Base-by-base conservation (phyloP, 1,284 basidiomycete species). In the Ganoderma lucidum region DNA sequence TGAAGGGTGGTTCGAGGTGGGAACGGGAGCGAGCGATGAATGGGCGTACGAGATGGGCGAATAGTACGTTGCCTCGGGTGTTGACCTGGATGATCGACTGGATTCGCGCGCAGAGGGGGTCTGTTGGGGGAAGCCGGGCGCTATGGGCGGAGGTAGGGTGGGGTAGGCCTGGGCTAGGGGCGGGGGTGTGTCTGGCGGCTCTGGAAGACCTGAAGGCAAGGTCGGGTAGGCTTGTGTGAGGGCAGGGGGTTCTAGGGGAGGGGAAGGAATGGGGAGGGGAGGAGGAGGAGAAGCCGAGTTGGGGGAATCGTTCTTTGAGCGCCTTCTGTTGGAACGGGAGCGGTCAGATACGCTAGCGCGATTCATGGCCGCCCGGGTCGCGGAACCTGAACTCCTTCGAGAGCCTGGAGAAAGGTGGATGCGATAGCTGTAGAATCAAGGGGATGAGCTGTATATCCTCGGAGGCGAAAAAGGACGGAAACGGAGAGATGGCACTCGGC, bases 401-500 rank as follows among this genome's bases (percentile, higher is more conserved):
- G 91, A 92, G 59, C 91, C 90, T 0, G 91, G 90, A 1, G 90
- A 91, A 8, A 92, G 82, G 77, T 92, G 90, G 69, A 92, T 92
- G 30, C 90, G 88, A 74, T 92, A 92, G 74, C 90, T 92, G 74
- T 41, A 74, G 70, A 64, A 72, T 70, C 62, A 64, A 45, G 17
- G 48, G n/a, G n/a, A 39, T 30, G 35, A 42, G 65, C 56, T 64
- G 41, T 64, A 67, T 30, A 37, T 61, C 37, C 67, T 59, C 59
- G 62, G 19, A 63, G 64, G 55, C 53, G 23, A 44, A 55, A 35
- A 55, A 44, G 60, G 60, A 41, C 28, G 51, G 23, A n/a, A 23
- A 62, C 63, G 39, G 58, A 63, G 28, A 60, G 30, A 51, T 48
- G 60, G 10, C 12, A 17, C 1, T 37, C 15, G 28, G 51, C 42